Percentiles rank a stretch among this genome's conserved stretches.
Conservation (phyloP, 176 grass and related monocot species). For the Zizania latifolia region DNA sequence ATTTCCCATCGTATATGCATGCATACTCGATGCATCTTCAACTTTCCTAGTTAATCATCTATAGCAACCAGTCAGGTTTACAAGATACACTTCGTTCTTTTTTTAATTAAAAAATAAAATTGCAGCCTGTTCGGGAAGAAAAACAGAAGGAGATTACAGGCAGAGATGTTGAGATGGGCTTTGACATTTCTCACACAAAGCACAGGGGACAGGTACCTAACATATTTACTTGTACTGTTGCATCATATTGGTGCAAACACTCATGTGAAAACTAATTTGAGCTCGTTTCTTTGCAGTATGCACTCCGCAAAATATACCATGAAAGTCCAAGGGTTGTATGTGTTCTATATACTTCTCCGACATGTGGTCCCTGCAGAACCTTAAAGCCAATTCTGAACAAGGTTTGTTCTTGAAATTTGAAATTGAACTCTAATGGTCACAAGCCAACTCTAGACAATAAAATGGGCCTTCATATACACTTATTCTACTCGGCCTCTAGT, state of each 20-base stretch:
- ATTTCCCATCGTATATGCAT: background rate
- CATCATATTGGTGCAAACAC: constrained; percentile 11
- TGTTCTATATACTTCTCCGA: constrained; percentile 94
- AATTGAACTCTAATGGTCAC: background rate
- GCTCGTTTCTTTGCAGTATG: constrained; percentile 62
- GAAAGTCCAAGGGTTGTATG: constrained; percentile 81
- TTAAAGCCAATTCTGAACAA: constrained; percentile 97
- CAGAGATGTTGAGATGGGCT: constrained; percentile 86
- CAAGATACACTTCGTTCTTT: constrained; percentile 2
- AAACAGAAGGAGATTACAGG: constrained; percentile 65
- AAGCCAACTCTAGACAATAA: background rate
- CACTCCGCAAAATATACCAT: constrained; percentile 92
- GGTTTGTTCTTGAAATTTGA: constrained; percentile 45
- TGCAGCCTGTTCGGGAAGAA: constrained; percentile 74
- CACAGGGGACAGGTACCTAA: constrained; percentile 83
- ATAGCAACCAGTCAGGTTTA: background rate
- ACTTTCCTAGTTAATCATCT: background rate
- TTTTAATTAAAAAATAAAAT: constrained; percentile 17
- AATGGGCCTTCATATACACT: background rate
- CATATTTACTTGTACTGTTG: background rate
- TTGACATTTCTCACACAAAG: constrained; percentile 74
- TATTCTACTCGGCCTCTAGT: background rate
- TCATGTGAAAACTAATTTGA: constrained; percentile 28
- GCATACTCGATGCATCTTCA: background rate
- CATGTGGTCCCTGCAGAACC: constrained; percentile 97